Evolutionary conservation across 441 rosid genomes (phyloP), one percentile per base, ranked within the genome.

Genomic region (Populus hybrid): DNA sequence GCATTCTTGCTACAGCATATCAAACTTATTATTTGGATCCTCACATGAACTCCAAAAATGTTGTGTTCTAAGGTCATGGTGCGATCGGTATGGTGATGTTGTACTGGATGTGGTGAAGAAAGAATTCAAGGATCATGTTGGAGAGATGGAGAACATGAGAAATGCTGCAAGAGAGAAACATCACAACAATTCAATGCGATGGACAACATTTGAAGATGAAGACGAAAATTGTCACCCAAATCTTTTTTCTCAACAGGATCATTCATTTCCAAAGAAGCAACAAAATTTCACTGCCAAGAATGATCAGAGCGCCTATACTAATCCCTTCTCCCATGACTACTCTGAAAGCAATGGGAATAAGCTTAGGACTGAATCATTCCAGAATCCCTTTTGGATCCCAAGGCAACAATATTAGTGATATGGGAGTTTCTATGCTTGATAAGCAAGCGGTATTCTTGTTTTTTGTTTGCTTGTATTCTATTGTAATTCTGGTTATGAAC

Each of bases 81-180:
- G 92, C 70, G 93, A 92, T 78, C 77, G 83, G 31, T 84, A 89
- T 69, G 92, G 94, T 1, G 97, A 92, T 36, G 89, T 88, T 68
- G 97, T 90, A 33, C 65, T 92, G 76, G 86, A 87, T 77, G 90
- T 90, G 81, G 93, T 92, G 87, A 92, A 90, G 85, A 92, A 89
- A 77, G 96, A 92, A 83, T 92, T 92, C 85, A 92, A 87, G 77
- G 92, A 87, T 8, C 97, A 92, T 75, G 87, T 88, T 2, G 89
- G 90, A 56, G 94, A 92, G 71, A 87, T 90, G 94, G 96, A 89
- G 86, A 86, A 77, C 78, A 83, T 75, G 85, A 64, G 86, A 81
- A 86, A 87, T 68, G 87, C 84, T 31, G 76, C 86, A 1, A 85
- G 87, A 78, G 89, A 85, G 74, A 86, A 77, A 36, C 81, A 81